These are phyloP conservation scores for Tetrapisispora phaffii DNA, from an alignment of 805 yeast species.

Conservation along the genomic window DNA sequence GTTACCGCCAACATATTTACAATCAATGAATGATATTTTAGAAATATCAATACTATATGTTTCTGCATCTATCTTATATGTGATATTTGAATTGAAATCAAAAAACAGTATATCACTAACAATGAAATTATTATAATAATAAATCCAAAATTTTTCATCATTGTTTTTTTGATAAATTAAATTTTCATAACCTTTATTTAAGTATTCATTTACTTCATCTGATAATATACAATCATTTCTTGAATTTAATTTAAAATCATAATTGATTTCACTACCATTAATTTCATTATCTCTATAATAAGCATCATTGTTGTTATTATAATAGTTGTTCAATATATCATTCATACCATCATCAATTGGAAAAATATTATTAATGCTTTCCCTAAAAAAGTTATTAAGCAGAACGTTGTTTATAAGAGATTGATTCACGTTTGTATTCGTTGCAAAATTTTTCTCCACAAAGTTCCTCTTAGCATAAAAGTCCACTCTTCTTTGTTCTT, in stretches of 20 bases:
- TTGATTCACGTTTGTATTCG: neutral
- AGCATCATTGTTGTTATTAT: neutral
- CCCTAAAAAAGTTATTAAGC: neutral
- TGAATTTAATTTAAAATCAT: neutral
- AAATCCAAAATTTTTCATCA: slow-evolving; percentile 2
- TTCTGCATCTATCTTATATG: neutral
- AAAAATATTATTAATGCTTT: neutral
- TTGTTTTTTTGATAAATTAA: neutral
- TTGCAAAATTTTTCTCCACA: neutral
- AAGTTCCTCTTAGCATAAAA: neutral
- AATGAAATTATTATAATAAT: neutral
- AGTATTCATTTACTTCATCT: neutral
- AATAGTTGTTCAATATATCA: neutral
- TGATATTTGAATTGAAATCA: neutral
- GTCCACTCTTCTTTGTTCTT: too few relatives aligned
- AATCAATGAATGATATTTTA: slow-evolving; percentile 1
- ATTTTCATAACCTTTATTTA: slow-evolving; percentile 1
- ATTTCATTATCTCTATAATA: neutral
- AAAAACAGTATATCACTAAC: neutral
- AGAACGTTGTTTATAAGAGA: neutral
- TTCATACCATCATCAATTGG: neutral
- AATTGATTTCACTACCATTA: neutral
- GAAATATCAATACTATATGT: neutral
- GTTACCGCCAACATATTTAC: neutral
- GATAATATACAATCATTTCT: neutral